A percentile compares a stretch with the other conserved stretches of the same genome.
These are phyloP conservation scores for Linum tenue DNA, from an alignment of 345 rosid genomes.

Conservation along the genomic window DNA sequence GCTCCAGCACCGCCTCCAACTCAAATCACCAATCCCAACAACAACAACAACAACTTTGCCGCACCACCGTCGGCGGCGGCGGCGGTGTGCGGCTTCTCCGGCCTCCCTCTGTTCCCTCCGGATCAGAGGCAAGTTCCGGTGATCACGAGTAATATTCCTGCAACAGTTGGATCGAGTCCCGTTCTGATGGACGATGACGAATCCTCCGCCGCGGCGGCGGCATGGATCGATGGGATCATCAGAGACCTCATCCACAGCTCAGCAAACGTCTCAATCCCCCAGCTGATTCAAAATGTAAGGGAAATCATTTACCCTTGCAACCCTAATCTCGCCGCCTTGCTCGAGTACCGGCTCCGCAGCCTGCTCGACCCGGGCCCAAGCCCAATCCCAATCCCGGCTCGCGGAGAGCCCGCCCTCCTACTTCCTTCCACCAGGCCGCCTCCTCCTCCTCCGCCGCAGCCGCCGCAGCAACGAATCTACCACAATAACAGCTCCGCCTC, in stretches of 20 bases:
- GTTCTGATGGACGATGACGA: slow-evolving; percentile 43
- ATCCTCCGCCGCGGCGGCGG: slow-evolving; percentile 46
- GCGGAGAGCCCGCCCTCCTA: slow-evolving; percentile 14
- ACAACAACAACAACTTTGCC: too few species aligned
- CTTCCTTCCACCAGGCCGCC: background rate
- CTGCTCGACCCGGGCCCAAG: slow-evolving; percentile 39
- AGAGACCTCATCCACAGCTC: slow-evolving; percentile 74
- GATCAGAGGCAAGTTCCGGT: slow-evolving; percentile 20
- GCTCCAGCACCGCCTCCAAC: slow-evolving; percentile 16
- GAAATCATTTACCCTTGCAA: slow-evolving; percentile 92
- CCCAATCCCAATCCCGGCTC: slow-evolving; percentile 27
- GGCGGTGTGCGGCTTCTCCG: slow-evolving; percentile 85
- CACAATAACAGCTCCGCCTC: too few species aligned
- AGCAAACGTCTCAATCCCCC: slow-evolving; percentile 78
- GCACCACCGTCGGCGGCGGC: slow-evolving; percentile 6
- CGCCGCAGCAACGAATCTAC: too few species aligned
- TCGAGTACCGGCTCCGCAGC: slow-evolving; percentile 72
- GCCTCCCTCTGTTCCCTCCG: slow-evolving; percentile 81
- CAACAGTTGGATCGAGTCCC: slow-evolving; percentile 6
- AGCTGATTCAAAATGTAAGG: slow-evolving; percentile 87
- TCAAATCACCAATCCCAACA: background rate
- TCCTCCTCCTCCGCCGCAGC: background rate
- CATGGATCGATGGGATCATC: slow-evolving; percentile 88
- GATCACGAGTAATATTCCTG: background rate
- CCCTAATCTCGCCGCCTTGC: slow-evolving; percentile 77